Evolutionary conservation across 2,329 filamentous ascomycete species (phyloP).

Genomic region (Cryphonectria nitschkei): DNA sequence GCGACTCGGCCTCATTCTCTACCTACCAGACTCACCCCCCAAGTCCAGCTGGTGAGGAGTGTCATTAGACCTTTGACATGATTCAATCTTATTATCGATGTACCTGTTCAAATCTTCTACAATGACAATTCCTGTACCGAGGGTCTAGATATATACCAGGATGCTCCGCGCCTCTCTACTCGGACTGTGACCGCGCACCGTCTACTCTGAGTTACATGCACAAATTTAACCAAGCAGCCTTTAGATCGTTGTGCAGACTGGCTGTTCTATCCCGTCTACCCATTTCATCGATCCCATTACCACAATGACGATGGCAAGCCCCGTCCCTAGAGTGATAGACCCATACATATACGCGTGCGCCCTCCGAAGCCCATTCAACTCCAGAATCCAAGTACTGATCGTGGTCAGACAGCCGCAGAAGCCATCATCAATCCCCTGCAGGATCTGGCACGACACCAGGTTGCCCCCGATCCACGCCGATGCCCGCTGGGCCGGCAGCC

Average conservation of each 20-base stretch:
- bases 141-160: background rate
- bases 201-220: background rate
- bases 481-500: slow-evolving; percentile 4
- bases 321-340: slow-evolving; percentile 59
- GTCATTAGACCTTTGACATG: background rate
- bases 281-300: slow-evolving; percentile 78
- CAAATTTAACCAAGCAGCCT: background rate
- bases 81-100: background rate
- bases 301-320: slow-evolving; percentile 63
- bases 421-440: slow-evolving; percentile 67
- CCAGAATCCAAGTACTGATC: slow-evolving; percentile 68
- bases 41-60: no score
- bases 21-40: no score
- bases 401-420: slow-evolving; percentile 71
- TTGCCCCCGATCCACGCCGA: background rate
- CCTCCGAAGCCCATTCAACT: slow-evolving; percentile 56
- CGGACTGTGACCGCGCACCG: no score
- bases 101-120: background rate
- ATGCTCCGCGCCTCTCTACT: background rate
- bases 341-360: slow-evolving; percentile 70
- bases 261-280: slow-evolving; percentile 42
- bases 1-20: no score
- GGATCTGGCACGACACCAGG: slow-evolving; percentile 60
- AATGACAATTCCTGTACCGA: background rate
- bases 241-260: background rate